These are phyloP conservation scores for Scedosporium minutisporum DNA, from an alignment of 2,329 filamentous ascomycete genomes.

Conservation along the genomic window DNA sequence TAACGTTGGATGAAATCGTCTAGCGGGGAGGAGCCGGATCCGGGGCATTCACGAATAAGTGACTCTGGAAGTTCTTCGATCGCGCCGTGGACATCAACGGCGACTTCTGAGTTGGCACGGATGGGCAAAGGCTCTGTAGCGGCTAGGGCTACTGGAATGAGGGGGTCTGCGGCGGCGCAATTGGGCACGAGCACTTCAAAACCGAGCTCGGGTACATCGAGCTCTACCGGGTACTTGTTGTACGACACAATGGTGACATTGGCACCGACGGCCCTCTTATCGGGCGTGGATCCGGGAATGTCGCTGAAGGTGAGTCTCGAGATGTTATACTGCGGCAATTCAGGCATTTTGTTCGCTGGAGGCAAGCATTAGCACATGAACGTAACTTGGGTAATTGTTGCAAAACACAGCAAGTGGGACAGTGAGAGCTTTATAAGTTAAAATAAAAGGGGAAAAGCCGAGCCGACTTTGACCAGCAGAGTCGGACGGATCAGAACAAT, in stretches of 20 bases:
- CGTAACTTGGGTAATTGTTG: slow-evolving; percentile 13
- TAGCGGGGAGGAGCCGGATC: slow-evolving; percentile 69
- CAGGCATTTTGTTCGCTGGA: slow-evolving; percentile 60
- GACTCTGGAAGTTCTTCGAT: slow-evolving; percentile 65
- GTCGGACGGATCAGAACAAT: slow-evolving; percentile 13
- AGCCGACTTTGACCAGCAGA: neutral
- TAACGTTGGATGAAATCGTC: slow-evolving; percentile 75
- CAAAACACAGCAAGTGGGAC: neutral
- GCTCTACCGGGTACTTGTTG: slow-evolving; percentile 69
- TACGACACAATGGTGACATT: slow-evolving; percentile 64
- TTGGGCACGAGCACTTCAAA: slow-evolving; percentile 82
- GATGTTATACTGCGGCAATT: slow-evolving; percentile 74
- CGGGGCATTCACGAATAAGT: slow-evolving; percentile 65
- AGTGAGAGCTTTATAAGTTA: neutral
- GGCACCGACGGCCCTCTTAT: slow-evolving; percentile 61
- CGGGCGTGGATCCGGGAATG: slow-evolving; percentile 37
- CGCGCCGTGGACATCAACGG: slow-evolving; percentile 60
- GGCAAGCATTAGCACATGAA: slow-evolving; percentile 18
- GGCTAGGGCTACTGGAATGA: slow-evolving; percentile 71
- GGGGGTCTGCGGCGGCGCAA: slow-evolving; percentile 60
- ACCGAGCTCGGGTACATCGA: slow-evolving; percentile 67
- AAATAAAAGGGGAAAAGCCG: neutral
- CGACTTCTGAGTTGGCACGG: slow-evolving; percentile 56
- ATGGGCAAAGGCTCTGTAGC: slow-evolving; percentile 58
- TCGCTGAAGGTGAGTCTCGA: slow-evolving; percentile 73